A percentile compares a stretch with the other conserved stretches of the same genome.
These are phyloP conservation scores for Amaranthus hypochondriacus DNA, from an alignment of 148 eudicot genomes.

Conservation along the genomic window DNA sequence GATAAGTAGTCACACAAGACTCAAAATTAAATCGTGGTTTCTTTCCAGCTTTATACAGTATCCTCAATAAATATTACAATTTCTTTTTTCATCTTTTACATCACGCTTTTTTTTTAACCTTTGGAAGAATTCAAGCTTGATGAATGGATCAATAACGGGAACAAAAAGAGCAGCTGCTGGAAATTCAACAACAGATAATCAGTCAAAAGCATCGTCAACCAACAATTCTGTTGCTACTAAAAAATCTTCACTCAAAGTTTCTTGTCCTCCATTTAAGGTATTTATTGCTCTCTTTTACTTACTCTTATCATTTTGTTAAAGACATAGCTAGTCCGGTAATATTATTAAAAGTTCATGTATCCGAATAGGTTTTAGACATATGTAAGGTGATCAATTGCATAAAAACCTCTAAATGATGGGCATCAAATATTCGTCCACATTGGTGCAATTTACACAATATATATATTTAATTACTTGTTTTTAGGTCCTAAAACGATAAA, in stretches of 20 bases:
- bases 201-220: conserved; percentile 30
- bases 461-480: too few relatives aligned
- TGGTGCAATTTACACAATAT: too few relatives aligned
- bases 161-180: conserved; percentile 36
- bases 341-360: too few relatives aligned
- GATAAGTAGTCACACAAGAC: background rate
- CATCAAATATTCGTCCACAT: too few relatives aligned
- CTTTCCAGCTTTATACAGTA: conserved; percentile 29
- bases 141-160: conserved; percentile 29
- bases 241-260: conserved; percentile 33
- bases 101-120: background rate
- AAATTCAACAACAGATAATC: conserved; percentile 16
- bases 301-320: too few relatives aligned
- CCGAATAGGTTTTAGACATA: too few relatives aligned
- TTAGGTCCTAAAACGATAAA: too few relatives aligned
- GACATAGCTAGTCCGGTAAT: too few relatives aligned
- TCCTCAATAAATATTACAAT: conserved; percentile 11
- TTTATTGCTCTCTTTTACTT: too few relatives aligned
- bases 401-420: too few relatives aligned
- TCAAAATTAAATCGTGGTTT: background rate
- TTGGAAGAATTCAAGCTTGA: conserved; percentile 15
- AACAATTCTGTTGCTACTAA: conserved; percentile 22
- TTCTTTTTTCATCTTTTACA: background rate
- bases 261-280: conserved; percentile 47
- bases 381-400: too few relatives aligned